A percentile compares a stretch with the other conserved stretches of the same genome.
These are phyloP conservation scores for Cruciata laevipes DNA, from an alignment of 257 asterid species.

Conservation along the genomic window DNA sequence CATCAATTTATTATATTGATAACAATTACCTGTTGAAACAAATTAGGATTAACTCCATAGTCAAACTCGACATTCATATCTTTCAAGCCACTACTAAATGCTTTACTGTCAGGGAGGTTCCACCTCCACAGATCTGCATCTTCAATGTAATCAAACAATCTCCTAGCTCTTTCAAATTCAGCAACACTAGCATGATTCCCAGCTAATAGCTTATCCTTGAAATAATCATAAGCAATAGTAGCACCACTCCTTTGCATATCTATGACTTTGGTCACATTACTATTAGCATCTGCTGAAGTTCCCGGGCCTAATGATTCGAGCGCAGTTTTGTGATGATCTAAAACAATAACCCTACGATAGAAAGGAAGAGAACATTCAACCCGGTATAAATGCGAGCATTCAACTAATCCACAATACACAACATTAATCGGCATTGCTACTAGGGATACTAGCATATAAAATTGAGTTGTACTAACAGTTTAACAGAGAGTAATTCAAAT, in stretches of 20 bases:
- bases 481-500: background rate
- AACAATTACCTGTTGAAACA: constrained; percentile 72
- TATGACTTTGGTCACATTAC: constrained; percentile 56
- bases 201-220: constrained; percentile 53
- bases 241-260: constrained; percentile 94
- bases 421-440: background rate
- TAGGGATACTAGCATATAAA: background rate
- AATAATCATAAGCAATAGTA: constrained; percentile 85
- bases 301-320: constrained; percentile 54
- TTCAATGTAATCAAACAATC: constrained; percentile 73
- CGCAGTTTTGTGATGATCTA: constrained; percentile 95
- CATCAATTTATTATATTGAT: background rate
- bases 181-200: constrained; percentile 20
- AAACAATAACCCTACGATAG: constrained; percentile 55
- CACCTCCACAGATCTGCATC: constrained; percentile 94
- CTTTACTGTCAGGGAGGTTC: constrained; percentile 72
- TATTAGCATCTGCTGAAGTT: constrained; percentile 37
- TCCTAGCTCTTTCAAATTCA: constrained; percentile 49
- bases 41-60: constrained; percentile 48
- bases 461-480: background rate
- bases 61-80: constrained; percentile 67
- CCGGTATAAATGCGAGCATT: background rate
- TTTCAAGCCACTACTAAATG: constrained; percentile 83
- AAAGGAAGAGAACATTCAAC: background rate
- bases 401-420: background rate